Evolutionary conservation across 2,329 filamentous ascomycete genomes (phyloP), one percentile per base, ranked within the genome.

Genomic region (Aspergillus uvarum): DNA sequence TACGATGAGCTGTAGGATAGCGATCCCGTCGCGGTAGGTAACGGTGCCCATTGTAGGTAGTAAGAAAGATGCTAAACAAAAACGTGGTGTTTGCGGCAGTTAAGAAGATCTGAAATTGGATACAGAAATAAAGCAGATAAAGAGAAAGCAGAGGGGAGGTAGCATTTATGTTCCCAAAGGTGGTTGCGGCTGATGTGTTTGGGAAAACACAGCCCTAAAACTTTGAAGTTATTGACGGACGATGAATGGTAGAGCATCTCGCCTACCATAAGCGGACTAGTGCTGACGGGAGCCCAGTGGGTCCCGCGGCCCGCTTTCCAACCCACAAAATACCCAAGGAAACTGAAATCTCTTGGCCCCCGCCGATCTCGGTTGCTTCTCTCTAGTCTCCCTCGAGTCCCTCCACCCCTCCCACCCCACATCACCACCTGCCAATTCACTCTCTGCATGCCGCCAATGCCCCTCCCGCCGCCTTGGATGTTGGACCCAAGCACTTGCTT

Each of bases 11-110:
- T 73, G 70, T 5, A 72, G 62, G 52, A 70, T 70, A 19, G 70
- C 70, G n/a, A 74, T 68, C 24, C 68, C 68, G 51, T 72, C 61
- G 14, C 62, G 51, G 52, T 73, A 72, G n/a, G 58, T 66, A 2
- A 73, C 55, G 1, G 47, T 56, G 2, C 63, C 64, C 68, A 68
- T 70, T 24, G 50, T 59, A 19, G 38, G 12, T 35, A 4, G 1
- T 35, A 2, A 32, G 10, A 16, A 24, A n/a, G 16, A 7, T n/a
- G 5, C 5, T 22, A 24, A 21, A n/a, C 8, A 32, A 8, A 8
- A n/a, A 8, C 3, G 35, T 24, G 19, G 14, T 5, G 21, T 11
- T 42, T n/a, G 6, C 14, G 32, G 10, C 29, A 26, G 35, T 22
- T 19, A 47, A 11, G 10, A 32, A 12, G 52, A 32, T n/a, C n/a